Evolutionary conservation across 352 stramenopile genomes (phyloP).

Genomic region (Globisporangium splendens): DNA sequence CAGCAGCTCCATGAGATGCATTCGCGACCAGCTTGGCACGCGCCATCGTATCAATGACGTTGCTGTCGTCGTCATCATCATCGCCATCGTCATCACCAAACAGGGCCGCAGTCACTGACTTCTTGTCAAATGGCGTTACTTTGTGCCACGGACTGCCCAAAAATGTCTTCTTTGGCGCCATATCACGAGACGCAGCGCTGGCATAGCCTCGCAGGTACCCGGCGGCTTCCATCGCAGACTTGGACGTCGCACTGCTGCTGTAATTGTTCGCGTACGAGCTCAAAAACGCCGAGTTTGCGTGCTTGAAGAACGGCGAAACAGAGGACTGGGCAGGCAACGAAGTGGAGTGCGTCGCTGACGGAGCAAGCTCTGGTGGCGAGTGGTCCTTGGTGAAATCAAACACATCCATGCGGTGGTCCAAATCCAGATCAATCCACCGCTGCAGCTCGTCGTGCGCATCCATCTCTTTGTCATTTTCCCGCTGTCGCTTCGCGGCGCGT

Average conservation of each 20-base stretch:
- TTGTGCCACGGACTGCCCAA: constrained; percentile 14
- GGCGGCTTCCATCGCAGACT: constrained; percentile 6
- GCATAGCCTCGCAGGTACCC: constrained; percentile 17
- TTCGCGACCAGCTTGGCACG: constrained; percentile 25
- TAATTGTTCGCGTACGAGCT: constrained; percentile 12
- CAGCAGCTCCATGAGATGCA: constrained; percentile 9
- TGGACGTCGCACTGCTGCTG: constrained; percentile 14
- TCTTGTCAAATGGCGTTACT: constrained; percentile 30
- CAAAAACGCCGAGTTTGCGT: constrained; percentile 9
- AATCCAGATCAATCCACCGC: constrained; percentile 58
- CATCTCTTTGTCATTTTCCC: constrained; percentile 26
- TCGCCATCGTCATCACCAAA: constrained; percentile 49
- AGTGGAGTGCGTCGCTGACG: background rate
- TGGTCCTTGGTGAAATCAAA: constrained; percentile 36
- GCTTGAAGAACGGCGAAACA: constrained; percentile 4
- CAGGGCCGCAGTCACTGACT: constrained; percentile 45
- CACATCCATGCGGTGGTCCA: constrained; percentile 58
- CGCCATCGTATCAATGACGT: constrained; percentile 21
- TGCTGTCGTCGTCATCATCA: constrained; percentile 18
- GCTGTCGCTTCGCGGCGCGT: constrained; percentile 13
- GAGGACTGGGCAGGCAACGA: constrained; percentile 5
- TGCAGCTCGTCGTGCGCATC: constrained; percentile 53
- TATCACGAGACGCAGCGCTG: constrained; percentile 3
- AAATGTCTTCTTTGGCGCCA: constrained; percentile 12
- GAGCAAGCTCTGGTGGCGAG: background rate